Conservation (phyloP, 2,329 filamentous ascomycete species). For the Clonostachys rosea region DNA sequence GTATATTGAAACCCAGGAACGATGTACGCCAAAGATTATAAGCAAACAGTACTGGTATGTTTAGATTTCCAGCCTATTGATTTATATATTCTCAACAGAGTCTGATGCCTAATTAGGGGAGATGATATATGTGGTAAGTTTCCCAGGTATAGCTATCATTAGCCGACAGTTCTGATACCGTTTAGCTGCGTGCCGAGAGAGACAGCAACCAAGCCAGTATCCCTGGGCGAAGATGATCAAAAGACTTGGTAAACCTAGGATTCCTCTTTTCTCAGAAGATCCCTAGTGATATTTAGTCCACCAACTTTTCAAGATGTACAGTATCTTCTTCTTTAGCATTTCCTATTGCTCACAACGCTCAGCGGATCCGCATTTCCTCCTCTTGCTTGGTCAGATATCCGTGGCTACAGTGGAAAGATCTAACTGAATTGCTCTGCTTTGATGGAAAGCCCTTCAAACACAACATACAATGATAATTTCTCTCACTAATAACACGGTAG, state of each 20-base stretch:
- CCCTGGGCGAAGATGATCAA: conserved; percentile 31
- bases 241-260: conserved; percentile 16
- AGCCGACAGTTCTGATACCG: too few species aligned
- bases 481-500: too few species aligned
- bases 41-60: conserved; percentile 40
- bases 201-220: conserved; percentile 28
- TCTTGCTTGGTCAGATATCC: too few species aligned
- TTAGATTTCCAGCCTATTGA: neutral
- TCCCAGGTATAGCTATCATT: neutral
- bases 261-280: conserved; percentile 4
- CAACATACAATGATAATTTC: too few species aligned
- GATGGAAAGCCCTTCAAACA: too few species aligned
- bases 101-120: conserved; percentile 19
- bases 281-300: too few species aligned
- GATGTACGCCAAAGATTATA: conserved; percentile 34
- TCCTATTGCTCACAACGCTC: too few species aligned
- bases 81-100: conserved; percentile 12
- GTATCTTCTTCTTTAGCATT: too few species aligned
- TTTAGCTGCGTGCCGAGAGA: conserved; percentile 30
- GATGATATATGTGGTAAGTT: conserved; percentile 39
- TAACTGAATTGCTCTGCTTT: too few species aligned
- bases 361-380: too few species aligned
- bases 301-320: too few species aligned
- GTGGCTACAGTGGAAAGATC: too few species aligned
- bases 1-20: conserved; percentile 35